phyloP scores from a whole-genome alignment of 148 eudicot genomes.

The Persicaria tinctoria region DNA sequence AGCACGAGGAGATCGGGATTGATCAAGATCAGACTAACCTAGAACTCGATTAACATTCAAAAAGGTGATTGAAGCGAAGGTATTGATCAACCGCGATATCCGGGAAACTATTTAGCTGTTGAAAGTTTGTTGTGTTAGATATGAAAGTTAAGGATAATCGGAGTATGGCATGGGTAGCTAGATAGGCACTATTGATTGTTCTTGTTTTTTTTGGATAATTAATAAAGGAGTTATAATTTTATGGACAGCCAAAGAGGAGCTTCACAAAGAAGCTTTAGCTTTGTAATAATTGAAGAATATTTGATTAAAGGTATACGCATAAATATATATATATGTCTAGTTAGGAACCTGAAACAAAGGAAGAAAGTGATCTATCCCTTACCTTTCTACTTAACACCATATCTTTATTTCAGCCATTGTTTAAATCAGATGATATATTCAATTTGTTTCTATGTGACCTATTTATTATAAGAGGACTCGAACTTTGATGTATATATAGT shows the following conservation, averaged over 20 bases:
- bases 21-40: constrained; percentile 15
- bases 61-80: background rate
- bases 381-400: no score
- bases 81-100: constrained; percentile 12
- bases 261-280: constrained; percentile 4
- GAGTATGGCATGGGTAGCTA: background rate
- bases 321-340: no score
- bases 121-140: background rate
- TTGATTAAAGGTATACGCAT: background rate
- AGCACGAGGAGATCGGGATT: background rate
- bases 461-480: no score
- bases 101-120: background rate
- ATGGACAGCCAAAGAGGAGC: background rate
- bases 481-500: no score
- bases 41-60: background rate
- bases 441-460: no score
- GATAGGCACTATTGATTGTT: background rate
- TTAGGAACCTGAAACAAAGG: background rate
- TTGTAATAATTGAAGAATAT: background rate
- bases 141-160: background rate
- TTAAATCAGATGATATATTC: no score
- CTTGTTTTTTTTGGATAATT: background rate
- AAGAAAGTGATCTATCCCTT: background rate
- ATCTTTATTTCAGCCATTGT: no score
- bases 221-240: background rate